phyloP scores from a whole-genome alignment of 768 basidiomycete species.

The Russula sp. region DNA sequence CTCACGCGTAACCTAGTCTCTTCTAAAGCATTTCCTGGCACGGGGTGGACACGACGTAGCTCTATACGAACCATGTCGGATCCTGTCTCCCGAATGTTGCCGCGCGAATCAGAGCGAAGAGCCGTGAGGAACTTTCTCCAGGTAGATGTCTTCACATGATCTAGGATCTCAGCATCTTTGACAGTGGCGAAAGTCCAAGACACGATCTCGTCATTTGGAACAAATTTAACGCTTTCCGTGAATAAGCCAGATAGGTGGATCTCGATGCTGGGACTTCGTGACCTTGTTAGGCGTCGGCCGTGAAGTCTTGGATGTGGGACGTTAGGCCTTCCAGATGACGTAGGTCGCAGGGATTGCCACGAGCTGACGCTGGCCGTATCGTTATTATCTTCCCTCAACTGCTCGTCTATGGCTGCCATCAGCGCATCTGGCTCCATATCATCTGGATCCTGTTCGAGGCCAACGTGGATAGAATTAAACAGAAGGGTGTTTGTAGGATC shows the following conservation, averaged over 20 bases:
- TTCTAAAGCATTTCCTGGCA: conserved; percentile 55
- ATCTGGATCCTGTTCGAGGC: conserved; percentile 71
- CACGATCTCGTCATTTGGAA: conserved; percentile 45
- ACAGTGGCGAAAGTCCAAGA: conserved; percentile 64
- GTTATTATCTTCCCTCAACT: conserved; percentile 64
- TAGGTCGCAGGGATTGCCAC: conserved; percentile 78
- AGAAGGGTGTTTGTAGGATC: conserved; percentile 69
- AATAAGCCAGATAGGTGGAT: conserved; percentile 60
- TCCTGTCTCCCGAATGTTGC: conserved; percentile 83
- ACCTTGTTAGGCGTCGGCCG: conserved; percentile 58
- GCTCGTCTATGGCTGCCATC: conserved; percentile 88
- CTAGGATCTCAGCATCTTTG: conserved; percentile 78
- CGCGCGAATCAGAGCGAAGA: conserved; percentile 74
- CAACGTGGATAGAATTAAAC: conserved; percentile 93
- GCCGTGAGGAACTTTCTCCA: conserved; percentile 97
- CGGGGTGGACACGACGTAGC: conserved; percentile 65
- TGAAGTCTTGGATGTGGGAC: conserved; percentile 2
- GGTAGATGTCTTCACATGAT: conserved; percentile 96
- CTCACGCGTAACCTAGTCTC: conserved; percentile 74
- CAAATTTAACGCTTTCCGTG: conserved; percentile 62
- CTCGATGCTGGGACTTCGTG: conserved; percentile 77
- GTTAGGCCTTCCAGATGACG: conserved; percentile 27
- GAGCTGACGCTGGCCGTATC: conserved; percentile 78
- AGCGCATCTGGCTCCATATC: conserved; percentile 68
- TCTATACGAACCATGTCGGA: conserved; percentile 93